Evolutionary conservation across 192 early-diverging fungal genomes (phyloP), one percentile per base, ranked within the genome.

Genomic region (Phlyctochytrium planicorne): DNA sequence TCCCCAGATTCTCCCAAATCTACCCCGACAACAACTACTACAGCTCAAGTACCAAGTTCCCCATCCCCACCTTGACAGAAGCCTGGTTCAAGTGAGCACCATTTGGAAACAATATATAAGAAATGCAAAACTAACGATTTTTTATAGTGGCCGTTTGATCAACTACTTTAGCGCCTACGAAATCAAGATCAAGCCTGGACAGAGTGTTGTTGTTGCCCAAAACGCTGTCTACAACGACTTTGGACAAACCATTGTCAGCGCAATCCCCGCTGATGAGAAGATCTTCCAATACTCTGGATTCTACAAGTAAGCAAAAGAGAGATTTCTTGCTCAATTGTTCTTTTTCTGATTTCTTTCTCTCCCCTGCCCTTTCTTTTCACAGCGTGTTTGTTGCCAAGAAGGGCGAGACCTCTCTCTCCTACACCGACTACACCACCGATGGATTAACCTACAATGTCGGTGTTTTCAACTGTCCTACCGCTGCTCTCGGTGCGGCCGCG

Each of bases 381-480:
- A 57, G 55, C 25, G 55, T 57, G 6, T 12, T 12, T 27, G 27
- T 27, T 27, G 55, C 55, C 14, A 57, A 20, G 20, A 47, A 47
- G 40, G 20, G 27, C 55, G 55, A 29, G 20, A 57, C 55, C 20
- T 57, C 55, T 29, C 55, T 25, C 14, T 12, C 10, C 55, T 57
- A 24, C 25, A 27, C 40, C 20, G 40, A 47, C 20, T 47, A 47
- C 40, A 47, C 40, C 10, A 47, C 40, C 40, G 20, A 20, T 20
- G 20, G 20, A 6, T 47, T 14, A 27, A 25, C 12, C 14, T 57
- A 20, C 55, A 57, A 57, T 27, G 12, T 57, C 27, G 55, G 55
- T 6, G 25, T 57, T 29, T 57, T 57, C 55, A 57, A 57, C 55
- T 57, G 55, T 27, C 55, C 55, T 6, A 57, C 25, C 55, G 55